phyloP scores from a whole-genome alignment of 805 yeast species.

The Wickerhamiella kurtzmanii region DNA sequence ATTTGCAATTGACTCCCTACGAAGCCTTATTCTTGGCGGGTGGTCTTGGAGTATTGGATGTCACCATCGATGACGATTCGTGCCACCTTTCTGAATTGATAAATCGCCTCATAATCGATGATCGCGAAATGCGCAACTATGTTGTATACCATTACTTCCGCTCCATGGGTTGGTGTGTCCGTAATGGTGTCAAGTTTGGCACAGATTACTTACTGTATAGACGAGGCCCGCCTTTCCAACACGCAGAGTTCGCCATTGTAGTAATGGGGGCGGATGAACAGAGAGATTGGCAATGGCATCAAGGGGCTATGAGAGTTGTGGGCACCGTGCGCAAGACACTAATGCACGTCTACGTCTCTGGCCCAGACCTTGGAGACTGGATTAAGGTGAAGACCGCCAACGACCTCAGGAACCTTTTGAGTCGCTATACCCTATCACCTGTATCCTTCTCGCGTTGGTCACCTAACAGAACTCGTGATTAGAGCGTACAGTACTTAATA shows the following conservation, averaged over 20 bases:
- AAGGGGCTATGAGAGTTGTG: slow-evolving; percentile 63
- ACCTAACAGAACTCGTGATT: slow-evolving; percentile 73
- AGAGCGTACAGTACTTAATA: not conserved
- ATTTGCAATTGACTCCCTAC: slow-evolving; percentile 56
- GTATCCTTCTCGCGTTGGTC: slow-evolving; percentile 69
- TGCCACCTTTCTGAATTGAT: not conserved
- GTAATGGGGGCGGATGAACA: slow-evolving; percentile 32
- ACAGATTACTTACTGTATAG: slow-evolving; percentile 71
- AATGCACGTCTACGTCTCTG: slow-evolving; percentile 52
- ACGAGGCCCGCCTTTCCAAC: slow-evolving; percentile 90
- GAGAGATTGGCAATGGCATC: slow-evolving; percentile 45
- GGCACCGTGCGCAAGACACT: slow-evolving; percentile 76
- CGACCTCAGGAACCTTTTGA: slow-evolving; percentile 28
- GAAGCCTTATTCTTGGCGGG: slow-evolving; percentile 61
- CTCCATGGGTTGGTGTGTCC: slow-evolving; percentile 86
- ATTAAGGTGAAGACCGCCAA: slow-evolving; percentile 11
- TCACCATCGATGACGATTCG: slow-evolving; percentile 12
- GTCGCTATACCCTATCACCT: slow-evolving; percentile 44
- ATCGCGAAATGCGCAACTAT: slow-evolving; percentile 36
- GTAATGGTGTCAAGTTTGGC: slow-evolving; percentile 86
- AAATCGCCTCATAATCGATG: not conserved
- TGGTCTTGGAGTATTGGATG: slow-evolving; percentile 38
- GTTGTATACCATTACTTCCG: slow-evolving; percentile 76
- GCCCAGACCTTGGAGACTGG: slow-evolving; percentile 29
- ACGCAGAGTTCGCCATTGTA: slow-evolving; percentile 71